Percentiles rank a stretch among this genome's conserved stretches.
Conservation (phyloP, 2,329 filamentous ascomycete species). For the Cladophialophora yegresii region DNA sequence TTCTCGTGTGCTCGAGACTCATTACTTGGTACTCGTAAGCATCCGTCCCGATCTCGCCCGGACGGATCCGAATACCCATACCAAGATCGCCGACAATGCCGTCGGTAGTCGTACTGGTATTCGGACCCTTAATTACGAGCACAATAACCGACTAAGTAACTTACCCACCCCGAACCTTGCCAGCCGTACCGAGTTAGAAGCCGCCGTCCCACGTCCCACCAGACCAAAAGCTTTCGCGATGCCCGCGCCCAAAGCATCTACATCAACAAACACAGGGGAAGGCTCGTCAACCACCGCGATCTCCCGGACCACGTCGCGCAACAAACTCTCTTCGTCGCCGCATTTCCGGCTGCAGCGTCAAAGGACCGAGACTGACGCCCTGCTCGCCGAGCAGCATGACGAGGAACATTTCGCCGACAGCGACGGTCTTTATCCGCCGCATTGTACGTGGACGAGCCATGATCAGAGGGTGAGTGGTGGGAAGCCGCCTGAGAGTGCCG, state of each 20-base stretch:
- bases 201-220: too few relatives aligned
- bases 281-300: not conserved
- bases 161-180: not conserved
- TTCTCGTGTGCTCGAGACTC: not conserved
- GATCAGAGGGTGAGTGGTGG: constrained; percentile 8
- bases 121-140: too few relatives aligned
- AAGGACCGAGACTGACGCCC: constrained; percentile 24
- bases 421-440: constrained; percentile 36
- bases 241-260: not conserved
- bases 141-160: too few relatives aligned
- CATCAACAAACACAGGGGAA: not conserved
- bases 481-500: constrained; percentile 27
- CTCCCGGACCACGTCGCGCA: not conserved
- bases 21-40: not conserved
- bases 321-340: constrained; percentile 2
- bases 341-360: constrained; percentile 27
- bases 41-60: not conserved
- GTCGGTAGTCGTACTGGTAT: too few relatives aligned
- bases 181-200: not conserved
- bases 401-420: constrained; percentile 35
- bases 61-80: not conserved
- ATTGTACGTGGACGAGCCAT: constrained; percentile 35
- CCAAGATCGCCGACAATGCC: not conserved
- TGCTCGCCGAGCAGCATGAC: constrained; percentile 33
- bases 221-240: not conserved